phyloP scores from a whole-genome alignment of 2,329 filamentous ascomycete species.

The Arthrobotrys sphaeroides region DNA sequence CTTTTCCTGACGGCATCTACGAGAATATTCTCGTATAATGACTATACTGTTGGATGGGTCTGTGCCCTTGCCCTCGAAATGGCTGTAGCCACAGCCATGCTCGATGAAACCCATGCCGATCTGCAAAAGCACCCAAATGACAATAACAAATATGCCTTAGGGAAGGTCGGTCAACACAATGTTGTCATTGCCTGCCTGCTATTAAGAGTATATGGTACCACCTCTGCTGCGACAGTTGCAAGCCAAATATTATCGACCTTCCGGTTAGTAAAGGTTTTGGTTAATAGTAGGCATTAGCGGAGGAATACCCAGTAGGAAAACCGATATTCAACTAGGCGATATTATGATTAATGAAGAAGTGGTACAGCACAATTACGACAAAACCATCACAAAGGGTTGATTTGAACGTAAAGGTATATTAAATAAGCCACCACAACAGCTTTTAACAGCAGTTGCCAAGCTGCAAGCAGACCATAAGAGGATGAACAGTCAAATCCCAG shows the following conservation, averaged over 20 bases:
- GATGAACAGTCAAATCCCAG: background rate
- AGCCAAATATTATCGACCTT: slow-evolving; percentile 59
- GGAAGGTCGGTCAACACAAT: slow-evolving; percentile 59
- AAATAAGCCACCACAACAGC: background rate
- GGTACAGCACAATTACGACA: slow-evolving; percentile 51
- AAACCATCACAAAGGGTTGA: background rate
- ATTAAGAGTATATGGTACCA: slow-evolving; percentile 59
- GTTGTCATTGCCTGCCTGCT: slow-evolving; percentile 60
- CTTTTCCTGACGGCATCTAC: too few species aligned
- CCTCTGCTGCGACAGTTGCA: slow-evolving; percentile 59
- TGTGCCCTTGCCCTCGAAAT: slow-evolving; percentile 54
- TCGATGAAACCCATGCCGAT: slow-evolving; percentile 54
- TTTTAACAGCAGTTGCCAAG: background rate
- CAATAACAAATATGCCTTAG: slow-evolving; percentile 56
- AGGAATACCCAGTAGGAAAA: slow-evolving; percentile 56
- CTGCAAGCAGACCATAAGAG: background rate
- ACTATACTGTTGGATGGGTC: slow-evolving; percentile 50
- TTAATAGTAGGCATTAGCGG: slow-evolving; percentile 64
- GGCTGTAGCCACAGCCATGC: slow-evolving; percentile 52
- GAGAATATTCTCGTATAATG: too few species aligned
- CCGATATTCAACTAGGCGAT: too few species aligned
- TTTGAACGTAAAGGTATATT: background rate
- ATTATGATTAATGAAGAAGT: slow-evolving; percentile 57
- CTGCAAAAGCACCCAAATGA: slow-evolving; percentile 46
- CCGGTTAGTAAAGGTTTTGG: slow-evolving; percentile 60